Percentiles rank a stretch among this genome's conserved stretches.
Conservation (phyloP, 2,329 filamentous ascomycete genomes). For the Hymenoscyphus repandus region DNA sequence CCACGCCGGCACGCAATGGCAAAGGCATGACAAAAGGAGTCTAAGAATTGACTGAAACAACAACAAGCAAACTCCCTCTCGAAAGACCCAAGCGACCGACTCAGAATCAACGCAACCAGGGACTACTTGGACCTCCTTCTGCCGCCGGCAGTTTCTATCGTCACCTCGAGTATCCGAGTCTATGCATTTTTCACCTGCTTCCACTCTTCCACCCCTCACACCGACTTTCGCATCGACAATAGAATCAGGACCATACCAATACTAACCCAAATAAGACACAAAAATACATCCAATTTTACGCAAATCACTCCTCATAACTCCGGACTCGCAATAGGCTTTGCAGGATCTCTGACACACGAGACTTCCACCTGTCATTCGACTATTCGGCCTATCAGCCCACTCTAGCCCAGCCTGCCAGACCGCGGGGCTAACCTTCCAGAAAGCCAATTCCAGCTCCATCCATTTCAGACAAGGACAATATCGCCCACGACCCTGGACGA, state of each 20-base stretch:
- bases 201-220: neutral
- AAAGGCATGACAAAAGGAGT: neutral
- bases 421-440: slow-evolving; percentile 5
- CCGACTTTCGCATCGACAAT: neutral
- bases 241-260: neutral
- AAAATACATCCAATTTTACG: too few relatives aligned
- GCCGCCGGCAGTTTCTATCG: neutral
- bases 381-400: slow-evolving; percentile 1
- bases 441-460: neutral
- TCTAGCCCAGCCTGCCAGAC: neutral
- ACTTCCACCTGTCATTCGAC: neutral
- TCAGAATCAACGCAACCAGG: too few relatives aligned
- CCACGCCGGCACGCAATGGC: neutral
- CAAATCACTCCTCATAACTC: too few relatives aligned
- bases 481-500: neutral
- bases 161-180: neutral
- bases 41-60: neutral
- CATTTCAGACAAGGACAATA: neutral
- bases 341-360: neutral
- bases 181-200: neutral
- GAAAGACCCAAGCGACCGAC: too few relatives aligned
- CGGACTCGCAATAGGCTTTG: too few relatives aligned
- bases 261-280: too few relatives aligned
- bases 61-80: neutral
- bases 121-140: neutral